Conservation (phyloP, 2,329 filamentous ascomycete species). For the Cladophialophora exuberans region DNA sequence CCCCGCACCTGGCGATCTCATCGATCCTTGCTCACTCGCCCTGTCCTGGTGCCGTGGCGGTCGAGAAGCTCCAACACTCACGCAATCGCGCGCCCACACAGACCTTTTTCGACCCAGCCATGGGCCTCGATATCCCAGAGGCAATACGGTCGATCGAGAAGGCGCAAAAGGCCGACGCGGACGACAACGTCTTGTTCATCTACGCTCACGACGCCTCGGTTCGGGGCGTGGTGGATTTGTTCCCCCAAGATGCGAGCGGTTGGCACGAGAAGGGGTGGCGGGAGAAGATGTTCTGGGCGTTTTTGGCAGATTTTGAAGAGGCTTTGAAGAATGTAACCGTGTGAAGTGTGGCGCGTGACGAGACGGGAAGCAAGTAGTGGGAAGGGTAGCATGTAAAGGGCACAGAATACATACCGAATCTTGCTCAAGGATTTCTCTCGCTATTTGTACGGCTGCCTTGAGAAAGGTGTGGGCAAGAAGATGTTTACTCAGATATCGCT, state of each 20-base stretch:
- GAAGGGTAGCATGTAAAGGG: too few species aligned
- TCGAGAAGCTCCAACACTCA: slow-evolving; percentile 1
- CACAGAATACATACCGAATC: too few species aligned
- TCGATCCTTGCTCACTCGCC: background rate
- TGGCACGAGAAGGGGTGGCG: slow-evolving; percentile 39
- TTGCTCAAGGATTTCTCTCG: too few species aligned
- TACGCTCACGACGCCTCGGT: slow-evolving; percentile 37
- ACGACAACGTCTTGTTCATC: slow-evolving; percentile 36
- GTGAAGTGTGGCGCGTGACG: background rate
- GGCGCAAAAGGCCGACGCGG: slow-evolving; percentile 31
- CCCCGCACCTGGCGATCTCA: slow-evolving; percentile 1
- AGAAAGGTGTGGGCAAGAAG: too few species aligned
- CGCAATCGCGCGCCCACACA: background rate
- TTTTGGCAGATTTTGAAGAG: slow-evolving; percentile 24
- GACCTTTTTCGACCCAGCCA: slow-evolving; percentile 40
- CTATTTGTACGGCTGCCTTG: too few species aligned
- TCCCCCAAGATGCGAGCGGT: slow-evolving; percentile 32
- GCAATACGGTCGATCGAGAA: slow-evolving; percentile 27
- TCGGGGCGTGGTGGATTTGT: slow-evolving; percentile 33
- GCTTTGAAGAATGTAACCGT: background rate
- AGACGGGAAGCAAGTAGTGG: too few species aligned
- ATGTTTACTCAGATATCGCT: too few species aligned
- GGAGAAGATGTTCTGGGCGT: slow-evolving; percentile 24
- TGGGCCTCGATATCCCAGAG: slow-evolving; percentile 21
- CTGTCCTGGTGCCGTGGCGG: slow-evolving; percentile 8